Base-by-base conservation (phyloP, 2,329 filamentous ascomycete species). In the Aspergillus floridensis region DNA sequence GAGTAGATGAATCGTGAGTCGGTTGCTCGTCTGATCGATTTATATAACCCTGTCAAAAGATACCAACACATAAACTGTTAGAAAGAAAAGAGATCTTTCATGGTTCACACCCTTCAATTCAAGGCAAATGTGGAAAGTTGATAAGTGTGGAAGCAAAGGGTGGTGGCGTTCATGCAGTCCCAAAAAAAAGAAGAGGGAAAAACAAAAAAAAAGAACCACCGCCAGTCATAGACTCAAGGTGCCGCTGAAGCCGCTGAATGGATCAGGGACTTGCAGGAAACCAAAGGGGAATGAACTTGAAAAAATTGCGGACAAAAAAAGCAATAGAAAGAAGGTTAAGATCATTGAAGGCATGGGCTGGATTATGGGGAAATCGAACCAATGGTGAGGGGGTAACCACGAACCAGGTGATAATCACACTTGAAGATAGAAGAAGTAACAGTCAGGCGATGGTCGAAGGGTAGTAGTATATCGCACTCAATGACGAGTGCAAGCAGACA, bases 201-300 rank as follows among this genome's bases (percentile, higher is more conserved):
- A 61, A 63, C 63, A 63, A 31, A 59, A 63, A 31, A 59, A 57
- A 56, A 19, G 49, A 32, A 60, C 60, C 60, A 59, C 63, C 60
- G 24, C 58, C 64, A 47, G 50, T 54, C 46, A 56, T 59, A 53
- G 59, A 59, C 62, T 56, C 59, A 58, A 63, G 58, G 59, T 66
- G 60, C 64, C 62, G 64, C 64, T 63, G 63, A 65, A 59, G 55
- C 64, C 63, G 63, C 64, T 65, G 62, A 47, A 59, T 60, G 41
- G 50, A 19, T 60, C 47, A 47, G 49, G 48, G 48, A 44, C 47
- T 44, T 46, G 41, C 11, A 54, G 24, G 32, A 22, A 4, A 35
- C 21, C 46, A 19, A 49, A 56, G 56, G 48, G 47, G 56, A 32
- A n/a, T 7, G 38, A 56, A 49, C 44, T 24, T 49, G 32, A 31